Conservation (phyloP, 1,284 basidiomycete genomes). For the Mycena citricolor region DNA sequence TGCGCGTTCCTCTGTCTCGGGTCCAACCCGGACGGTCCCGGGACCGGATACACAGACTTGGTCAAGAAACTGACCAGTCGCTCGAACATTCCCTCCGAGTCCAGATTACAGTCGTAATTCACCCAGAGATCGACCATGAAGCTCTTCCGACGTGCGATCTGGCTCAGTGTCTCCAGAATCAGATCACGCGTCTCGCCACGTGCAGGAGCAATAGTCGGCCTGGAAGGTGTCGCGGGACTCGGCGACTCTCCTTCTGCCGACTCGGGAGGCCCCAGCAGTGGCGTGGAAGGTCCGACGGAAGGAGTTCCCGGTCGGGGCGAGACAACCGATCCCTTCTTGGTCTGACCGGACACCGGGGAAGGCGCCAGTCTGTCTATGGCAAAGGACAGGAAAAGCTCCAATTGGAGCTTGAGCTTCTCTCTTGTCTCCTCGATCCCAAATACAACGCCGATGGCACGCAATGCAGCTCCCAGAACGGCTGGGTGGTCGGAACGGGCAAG, state of each 20-base stretch:
- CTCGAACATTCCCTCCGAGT: constrained; percentile 96
- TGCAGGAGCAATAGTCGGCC: constrained; percentile 70
- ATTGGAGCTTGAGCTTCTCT: constrained; percentile 89
- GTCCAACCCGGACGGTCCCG: constrained; percentile 61
- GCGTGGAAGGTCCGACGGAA: constrained; percentile 40
- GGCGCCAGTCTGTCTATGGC: constrained; percentile 87
- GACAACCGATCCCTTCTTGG: constrained; percentile 31
- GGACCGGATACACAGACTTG: constrained; percentile 76
- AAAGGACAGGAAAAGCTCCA: constrained; percentile 93
- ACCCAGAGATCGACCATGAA: constrained; percentile 96
- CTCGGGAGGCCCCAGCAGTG: constrained; percentile 45
- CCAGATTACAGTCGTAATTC: constrained; percentile 97
- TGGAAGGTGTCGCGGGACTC: constrained; percentile 51
- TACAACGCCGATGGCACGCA: constrained; percentile 86
- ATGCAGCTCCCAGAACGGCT: constrained; percentile 73
- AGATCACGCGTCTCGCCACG: constrained; percentile 88
- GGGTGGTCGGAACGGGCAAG: constrained; percentile 88
- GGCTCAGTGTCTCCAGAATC: constrained; percentile 84
- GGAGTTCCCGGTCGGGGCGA: constrained; percentile 65
- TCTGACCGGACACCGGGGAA: constrained; percentile 27
- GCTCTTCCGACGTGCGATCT: constrained; percentile 78
- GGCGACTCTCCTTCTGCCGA: constrained; percentile 49
- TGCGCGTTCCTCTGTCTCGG: constrained; percentile 78
- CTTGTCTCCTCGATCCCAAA: constrained; percentile 92
- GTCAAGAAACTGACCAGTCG: constrained; percentile 88